Base-by-base conservation (phyloP, 768 basidiomycete species). In the Boletellus ananas region DNA sequence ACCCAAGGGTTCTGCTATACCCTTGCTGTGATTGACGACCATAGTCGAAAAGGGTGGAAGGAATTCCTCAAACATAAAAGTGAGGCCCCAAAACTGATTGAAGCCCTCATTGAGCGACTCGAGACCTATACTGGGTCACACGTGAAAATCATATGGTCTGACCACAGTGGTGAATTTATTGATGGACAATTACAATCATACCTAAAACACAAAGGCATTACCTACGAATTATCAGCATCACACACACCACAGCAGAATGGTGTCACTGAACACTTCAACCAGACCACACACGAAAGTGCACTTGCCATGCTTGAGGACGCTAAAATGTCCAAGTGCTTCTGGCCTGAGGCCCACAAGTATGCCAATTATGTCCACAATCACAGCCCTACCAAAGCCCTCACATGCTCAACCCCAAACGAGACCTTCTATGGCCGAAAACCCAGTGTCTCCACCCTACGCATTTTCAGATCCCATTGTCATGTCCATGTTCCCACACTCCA, bases 251-350 rank as follows among this genome's bases (percentile, higher is more conserved):
- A 46, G 10, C 29, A 46, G 4, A 46, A 46, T 10, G 17, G 45
- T 4, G 13, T 46, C 6, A 36, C 36, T 6, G 10, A 46, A 46
- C 41, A 60, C 0, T 58, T 63, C 12, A 69, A 69, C 34, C 57
- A 64, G 3, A 68, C 64, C 0, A 47, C 62, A 1, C 48, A 62
- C 12, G 59, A 67, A 12, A 44, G 51, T 29, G 60, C 56, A 0
- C 57, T 61, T 2, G 58, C 66, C 0, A 61, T 65, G 52, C 52
- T 67, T 4, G 51, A 59, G 23, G 61, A 54, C 14, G 45, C 55
- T n/a, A 41, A 52, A 1, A 37, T 68, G 5, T 56, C 59, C 0
- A 44, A 55, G 4, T 37, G 46, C 0, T 58, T 68, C 27, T 70
- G 66, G 68, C 45, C 48, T 0, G 45, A 58, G 13, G 57, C 52